phyloP scores from a whole-genome alignment of 441 rosid genomes.

The Omphalea diandra region DNA sequence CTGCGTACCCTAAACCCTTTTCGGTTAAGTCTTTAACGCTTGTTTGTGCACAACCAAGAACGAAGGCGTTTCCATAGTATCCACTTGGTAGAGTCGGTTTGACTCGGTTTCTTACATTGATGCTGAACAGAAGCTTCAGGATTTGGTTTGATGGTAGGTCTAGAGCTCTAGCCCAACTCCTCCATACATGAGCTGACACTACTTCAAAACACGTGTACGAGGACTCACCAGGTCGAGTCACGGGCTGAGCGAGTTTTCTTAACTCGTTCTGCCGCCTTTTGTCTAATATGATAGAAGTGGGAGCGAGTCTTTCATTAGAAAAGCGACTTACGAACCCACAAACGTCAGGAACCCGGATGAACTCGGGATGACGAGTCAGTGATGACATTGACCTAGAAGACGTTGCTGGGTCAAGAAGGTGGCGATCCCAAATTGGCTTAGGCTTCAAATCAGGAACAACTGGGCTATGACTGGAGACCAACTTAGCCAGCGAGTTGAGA shows the following conservation, averaged over 20 bases:
- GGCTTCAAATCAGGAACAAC: conserved; percentile 26
- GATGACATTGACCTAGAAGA: background rate
- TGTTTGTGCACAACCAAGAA: conserved; percentile 65
- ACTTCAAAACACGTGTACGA: conserved; percentile 66
- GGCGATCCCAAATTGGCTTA: conserved; percentile 71
- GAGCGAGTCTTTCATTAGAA: conserved; percentile 48
- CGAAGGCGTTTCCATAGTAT: conserved; percentile 81
- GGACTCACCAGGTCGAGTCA: conserved; percentile 30
- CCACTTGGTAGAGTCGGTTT: conserved; percentile 66
- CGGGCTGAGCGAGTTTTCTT: conserved; percentile 37
- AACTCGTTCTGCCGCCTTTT: conserved; percentile 45
- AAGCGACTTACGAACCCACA: conserved; percentile 59
- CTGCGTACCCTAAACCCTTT: conserved; percentile 48
- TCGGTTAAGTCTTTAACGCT: conserved; percentile 53
- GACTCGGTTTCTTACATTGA: conserved; percentile 62
- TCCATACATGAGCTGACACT: conserved; percentile 77
- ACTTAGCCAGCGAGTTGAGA: conserved; percentile 56
- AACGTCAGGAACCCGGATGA: conserved; percentile 53
- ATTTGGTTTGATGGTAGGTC: conserved; percentile 57
- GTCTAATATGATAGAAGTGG: conserved; percentile 55
- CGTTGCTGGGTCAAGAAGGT: conserved; percentile 42
- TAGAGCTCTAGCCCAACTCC: conserved; percentile 75
- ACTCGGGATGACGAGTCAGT: conserved; percentile 46
- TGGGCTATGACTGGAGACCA: conserved; percentile 31
- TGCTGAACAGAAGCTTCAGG: conserved; percentile 68